Percentiles rank a stretch among this genome's conserved stretches.
Conservation (phyloP, 176 grass and related monocot genomes). For the Carex pumila region DNA sequence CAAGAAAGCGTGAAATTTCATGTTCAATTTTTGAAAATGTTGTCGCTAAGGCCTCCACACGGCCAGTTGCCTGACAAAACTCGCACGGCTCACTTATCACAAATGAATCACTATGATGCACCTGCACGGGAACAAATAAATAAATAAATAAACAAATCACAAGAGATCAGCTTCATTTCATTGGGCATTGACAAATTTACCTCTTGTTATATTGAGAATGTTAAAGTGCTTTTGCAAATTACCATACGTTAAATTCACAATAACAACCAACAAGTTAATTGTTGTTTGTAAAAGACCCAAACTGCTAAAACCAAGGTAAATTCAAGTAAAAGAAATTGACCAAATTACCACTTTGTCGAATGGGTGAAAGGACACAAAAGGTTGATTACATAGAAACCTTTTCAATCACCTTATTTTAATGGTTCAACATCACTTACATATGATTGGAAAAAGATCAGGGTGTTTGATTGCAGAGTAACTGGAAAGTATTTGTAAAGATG, state of each 20-base stretch:
- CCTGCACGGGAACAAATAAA: slow-evolving; percentile 39
- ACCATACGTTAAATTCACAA: neutral
- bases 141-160: neutral
- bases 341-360: neutral
- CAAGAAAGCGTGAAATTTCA: slow-evolving; percentile 89
- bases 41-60: slow-evolving; percentile 86
- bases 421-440: neutral
- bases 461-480: neutral
- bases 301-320: neutral
- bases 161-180: neutral
- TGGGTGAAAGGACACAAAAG: neutral
- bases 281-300: neutral
- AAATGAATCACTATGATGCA: slow-evolving; percentile 81
- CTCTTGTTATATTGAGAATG: neutral
- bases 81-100: slow-evolving; percentile 85
- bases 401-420: neutral
- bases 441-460: neutral
- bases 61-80: slow-evolving; percentile 83
- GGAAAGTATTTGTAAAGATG: neutral
- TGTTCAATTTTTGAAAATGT: slow-evolving; percentile 87
- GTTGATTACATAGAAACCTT: neutral
- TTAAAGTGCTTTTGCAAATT: neutral
- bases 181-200: neutral
- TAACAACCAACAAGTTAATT: neutral
- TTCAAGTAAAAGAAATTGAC: neutral